Conservation (phyloP, 768 basidiomycete species). For the Atractiella rhizophila region DNA sequence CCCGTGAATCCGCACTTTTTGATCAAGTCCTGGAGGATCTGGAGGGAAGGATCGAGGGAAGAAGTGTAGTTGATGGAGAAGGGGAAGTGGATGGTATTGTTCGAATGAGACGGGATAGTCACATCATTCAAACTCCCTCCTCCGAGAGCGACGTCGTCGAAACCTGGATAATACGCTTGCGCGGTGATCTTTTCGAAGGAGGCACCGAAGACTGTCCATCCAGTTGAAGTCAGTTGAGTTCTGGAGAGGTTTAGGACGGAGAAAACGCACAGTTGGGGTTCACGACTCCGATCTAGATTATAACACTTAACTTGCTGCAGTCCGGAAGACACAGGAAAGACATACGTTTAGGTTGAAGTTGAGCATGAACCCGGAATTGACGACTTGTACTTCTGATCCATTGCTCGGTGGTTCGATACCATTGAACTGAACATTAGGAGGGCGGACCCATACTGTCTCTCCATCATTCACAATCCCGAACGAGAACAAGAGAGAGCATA, state of each 20-base stretch:
- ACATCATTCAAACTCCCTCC: conserved; percentile 12
- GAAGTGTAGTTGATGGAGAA: conserved; percentile 14
- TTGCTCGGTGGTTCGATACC: conserved; percentile 12
- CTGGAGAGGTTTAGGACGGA: no score
- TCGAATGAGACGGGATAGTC: conserved; percentile 10
- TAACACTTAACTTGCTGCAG: background rate
- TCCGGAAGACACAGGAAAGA: background rate
- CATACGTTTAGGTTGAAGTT: conserved; percentile 6
- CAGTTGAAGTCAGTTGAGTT: background rate
- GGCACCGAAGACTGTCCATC: conserved; percentile 16
- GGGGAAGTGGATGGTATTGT: conserved; percentile 12
- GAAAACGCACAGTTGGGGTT: conserved; percentile 16
- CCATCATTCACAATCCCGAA: background rate
- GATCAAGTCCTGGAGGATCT: conserved; percentile 13
- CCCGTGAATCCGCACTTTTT: conserved; percentile 16
- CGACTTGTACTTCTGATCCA: conserved; percentile 8
- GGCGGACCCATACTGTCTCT: conserved; percentile 15
- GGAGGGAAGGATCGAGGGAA: conserved; percentile 11
- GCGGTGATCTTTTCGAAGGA: conserved; percentile 12
- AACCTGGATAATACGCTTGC: conserved; percentile 14
- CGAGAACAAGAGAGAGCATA: conserved; percentile 2
- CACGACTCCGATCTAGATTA: conserved; percentile 13
- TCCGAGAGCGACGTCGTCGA: conserved; percentile 7
- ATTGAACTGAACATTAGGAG: conserved; percentile 16
- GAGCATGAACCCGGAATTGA: conserved; percentile 11